phyloP scores from a whole-genome alignment of 176 grass and related monocot genomes.

The Panicum miliaceum region DNA sequence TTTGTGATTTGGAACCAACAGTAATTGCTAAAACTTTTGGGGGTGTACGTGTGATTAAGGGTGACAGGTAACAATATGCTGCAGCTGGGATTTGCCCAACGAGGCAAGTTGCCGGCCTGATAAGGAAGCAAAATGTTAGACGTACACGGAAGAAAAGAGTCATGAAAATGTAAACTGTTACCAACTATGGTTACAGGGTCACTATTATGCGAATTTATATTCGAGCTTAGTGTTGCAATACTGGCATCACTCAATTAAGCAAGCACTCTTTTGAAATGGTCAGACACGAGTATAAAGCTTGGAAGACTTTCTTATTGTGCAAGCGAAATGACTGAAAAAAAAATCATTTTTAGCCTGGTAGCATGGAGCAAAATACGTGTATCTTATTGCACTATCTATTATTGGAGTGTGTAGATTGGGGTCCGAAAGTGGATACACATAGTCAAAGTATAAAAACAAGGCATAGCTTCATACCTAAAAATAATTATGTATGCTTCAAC shows the following conservation, averaged over 20 bases:
- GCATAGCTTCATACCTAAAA: background rate
- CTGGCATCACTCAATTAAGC: background rate
- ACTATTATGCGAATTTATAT: too few relatives aligned
- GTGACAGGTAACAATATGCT: background rate
- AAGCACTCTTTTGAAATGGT: background rate
- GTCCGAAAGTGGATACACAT: background rate
- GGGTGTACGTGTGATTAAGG: background rate
- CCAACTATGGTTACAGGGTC: too few relatives aligned
- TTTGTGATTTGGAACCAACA: background rate
- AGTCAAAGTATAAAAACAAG: background rate
- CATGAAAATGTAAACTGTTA: background rate
- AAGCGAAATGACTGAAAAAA: background rate
- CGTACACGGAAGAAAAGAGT: background rate
- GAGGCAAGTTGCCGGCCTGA: background rate
- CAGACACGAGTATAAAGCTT: background rate
- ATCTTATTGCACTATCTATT: background rate
- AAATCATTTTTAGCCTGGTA: background rate
- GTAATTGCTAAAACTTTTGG: background rate
- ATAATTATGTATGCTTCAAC: background rate
- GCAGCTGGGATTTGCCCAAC: conserved; percentile 2
- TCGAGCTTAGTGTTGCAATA: background rate
- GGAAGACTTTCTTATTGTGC: too few relatives aligned
- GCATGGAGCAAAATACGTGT: background rate
- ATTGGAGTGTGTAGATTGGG: background rate
- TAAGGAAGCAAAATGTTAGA: conserved; percentile 19